These are phyloP conservation scores for Fallopia convolvulus DNA, from an alignment of 148 eudicot genomes.

Conservation along the genomic window DNA sequence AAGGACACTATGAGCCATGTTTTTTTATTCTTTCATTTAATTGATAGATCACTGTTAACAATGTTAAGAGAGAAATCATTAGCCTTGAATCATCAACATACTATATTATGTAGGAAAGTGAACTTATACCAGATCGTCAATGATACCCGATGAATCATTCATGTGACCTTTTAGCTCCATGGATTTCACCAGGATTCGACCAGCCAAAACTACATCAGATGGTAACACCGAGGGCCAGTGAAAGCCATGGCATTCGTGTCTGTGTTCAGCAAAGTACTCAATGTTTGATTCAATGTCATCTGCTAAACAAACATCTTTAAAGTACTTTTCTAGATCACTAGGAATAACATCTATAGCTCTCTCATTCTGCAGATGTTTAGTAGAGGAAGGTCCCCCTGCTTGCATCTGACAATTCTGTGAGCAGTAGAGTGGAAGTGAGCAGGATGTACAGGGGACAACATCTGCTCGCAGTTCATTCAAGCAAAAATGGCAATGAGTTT, in stretches of 20 bases:
- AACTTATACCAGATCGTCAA: slow-evolving; percentile 40
- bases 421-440: slow-evolving; percentile 78
- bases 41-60: not conserved
- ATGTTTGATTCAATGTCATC: slow-evolving; percentile 19
- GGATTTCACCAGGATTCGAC: slow-evolving; percentile 59
- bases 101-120: not conserved
- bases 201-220: slow-evolving; percentile 76
- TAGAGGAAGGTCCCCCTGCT: slow-evolving; percentile 49
- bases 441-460: slow-evolving; percentile 65
- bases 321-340: slow-evolving; percentile 44
- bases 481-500: slow-evolving; percentile 91
- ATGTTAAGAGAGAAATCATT: not conserved
- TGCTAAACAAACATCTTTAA: slow-evolving; percentile 34
- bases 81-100: not conserved
- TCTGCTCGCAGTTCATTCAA: slow-evolving; percentile 73
- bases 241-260: slow-evolving; percentile 78
- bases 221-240: slow-evolving; percentile 94
- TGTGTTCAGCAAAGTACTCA: slow-evolving; percentile 53
- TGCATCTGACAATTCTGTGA: slow-evolving; percentile 54
- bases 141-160: slow-evolving; percentile 19
- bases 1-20: not conserved
- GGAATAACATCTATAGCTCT: slow-evolving; percentile 27
- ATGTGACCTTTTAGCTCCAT: slow-evolving; percentile 32
- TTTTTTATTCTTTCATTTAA: not conserved
- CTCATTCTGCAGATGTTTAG: slow-evolving; percentile 13